A percentile compares a stretch with the other conserved stretches of the same genome.
Conservation (phyloP, 139 green algal genomes). For the Pseudopediastrum boryanum region DNA sequence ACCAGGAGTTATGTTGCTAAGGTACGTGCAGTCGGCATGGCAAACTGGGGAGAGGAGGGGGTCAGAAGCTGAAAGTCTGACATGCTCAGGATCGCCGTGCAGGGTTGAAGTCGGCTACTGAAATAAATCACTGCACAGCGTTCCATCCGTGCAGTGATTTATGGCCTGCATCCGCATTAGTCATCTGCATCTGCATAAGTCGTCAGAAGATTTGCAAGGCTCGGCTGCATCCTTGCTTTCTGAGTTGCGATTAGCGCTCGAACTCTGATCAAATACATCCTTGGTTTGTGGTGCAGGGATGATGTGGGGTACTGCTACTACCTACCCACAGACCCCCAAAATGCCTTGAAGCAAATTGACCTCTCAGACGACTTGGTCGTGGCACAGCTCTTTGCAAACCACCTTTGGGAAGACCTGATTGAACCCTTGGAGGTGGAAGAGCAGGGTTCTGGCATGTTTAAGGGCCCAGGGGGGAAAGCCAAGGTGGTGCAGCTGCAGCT, state of each 20-base stretch:
- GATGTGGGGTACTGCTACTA: conserved; percentile 34
- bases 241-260: not conserved
- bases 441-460: not conserved
- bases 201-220: not conserved
- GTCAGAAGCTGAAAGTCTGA: too few species aligned
- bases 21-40: not conserved
- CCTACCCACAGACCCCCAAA: not conserved
- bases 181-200: not conserved
- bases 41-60: not conserved
- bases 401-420: conserved; percentile 51
- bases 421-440: conserved; percentile 25
- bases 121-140: not conserved
- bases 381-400: conserved; percentile 56
- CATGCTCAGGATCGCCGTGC: too few species aligned
- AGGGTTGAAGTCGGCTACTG: not conserved
- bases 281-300: conserved; percentile 1
- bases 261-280: not conserved
- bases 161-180: not conserved
- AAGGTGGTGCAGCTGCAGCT: conserved; percentile 34
- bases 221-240: not conserved
- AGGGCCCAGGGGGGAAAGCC: not conserved
- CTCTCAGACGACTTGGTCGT: conserved; percentile 57
- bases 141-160: not conserved
- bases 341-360: conserved; percentile 41
- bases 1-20: conserved; percentile 28